Conservation (phyloP, 2,329 filamentous ascomycete species). For the Dactylellina leptospora region DNA sequence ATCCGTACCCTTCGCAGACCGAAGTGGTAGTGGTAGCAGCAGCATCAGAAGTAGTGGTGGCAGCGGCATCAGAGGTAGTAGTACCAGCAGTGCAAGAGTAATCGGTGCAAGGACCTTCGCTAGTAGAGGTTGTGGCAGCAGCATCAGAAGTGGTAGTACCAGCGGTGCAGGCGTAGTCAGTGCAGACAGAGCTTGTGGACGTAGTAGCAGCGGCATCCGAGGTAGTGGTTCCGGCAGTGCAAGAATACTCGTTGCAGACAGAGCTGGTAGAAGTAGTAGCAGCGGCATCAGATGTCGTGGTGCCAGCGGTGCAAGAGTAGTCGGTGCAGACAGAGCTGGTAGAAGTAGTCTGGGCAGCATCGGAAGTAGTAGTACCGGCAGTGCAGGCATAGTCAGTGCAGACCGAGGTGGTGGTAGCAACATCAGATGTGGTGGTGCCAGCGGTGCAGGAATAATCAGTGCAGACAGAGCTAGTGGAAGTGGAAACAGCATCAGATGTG, state of each 20-base stretch:
- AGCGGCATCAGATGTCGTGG: constrained; percentile 6
- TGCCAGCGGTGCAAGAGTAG: constrained; percentile 20
- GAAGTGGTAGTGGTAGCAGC: background rate
- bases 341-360: constrained; percentile 9
- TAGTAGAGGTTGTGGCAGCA: background rate
- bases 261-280: background rate
- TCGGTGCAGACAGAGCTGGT: constrained; percentile 2
- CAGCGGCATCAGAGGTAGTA: background rate
- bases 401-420: background rate
- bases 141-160: background rate
- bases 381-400: constrained; percentile 1
- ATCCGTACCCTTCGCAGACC: background rate
- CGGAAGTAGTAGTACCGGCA: background rate
- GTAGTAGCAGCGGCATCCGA: constrained; percentile 10
- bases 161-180: constrained; percentile 28
- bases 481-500: constrained; percentile 11
- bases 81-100: background rate
- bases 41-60: constrained; percentile 17
- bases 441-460: constrained; percentile 42
- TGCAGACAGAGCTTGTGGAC: constrained; percentile 24
- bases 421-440: constrained; percentile 3
- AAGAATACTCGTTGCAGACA: background rate
- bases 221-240: constrained; percentile 10
- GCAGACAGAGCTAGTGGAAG: constrained; percentile 14
- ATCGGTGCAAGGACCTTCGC: constrained; percentile 2